Evolutionary conservation across 148 eudicot genomes (phyloP).

Genomic region (Rhododendron griersonianum): DNA sequence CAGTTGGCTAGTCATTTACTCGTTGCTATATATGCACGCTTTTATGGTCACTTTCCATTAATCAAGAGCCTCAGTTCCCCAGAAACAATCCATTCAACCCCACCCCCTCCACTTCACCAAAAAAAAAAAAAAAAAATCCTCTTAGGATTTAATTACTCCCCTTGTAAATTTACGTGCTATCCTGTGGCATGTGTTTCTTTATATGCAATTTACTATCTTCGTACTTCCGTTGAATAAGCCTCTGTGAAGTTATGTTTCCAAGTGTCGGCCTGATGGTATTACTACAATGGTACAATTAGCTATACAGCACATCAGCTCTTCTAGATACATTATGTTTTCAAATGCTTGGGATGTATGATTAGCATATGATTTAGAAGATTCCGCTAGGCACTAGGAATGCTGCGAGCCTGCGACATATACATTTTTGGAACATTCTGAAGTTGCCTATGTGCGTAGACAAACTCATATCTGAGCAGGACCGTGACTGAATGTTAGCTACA

Average conservation of each 20-base stretch:
- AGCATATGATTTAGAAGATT: neutral
- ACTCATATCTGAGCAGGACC: neutral
- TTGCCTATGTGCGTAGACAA: neutral
- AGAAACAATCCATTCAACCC: neutral
- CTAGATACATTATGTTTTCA: neutral
- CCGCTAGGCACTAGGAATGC: neutral
- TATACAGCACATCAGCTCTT: neutral
- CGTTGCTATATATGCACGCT: neutral
- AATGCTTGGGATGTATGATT: neutral
- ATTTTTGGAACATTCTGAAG: neutral
- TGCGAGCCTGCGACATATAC: no score
- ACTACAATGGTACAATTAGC: neutral
- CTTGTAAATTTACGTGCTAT: neutral
- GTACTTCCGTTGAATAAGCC: neutral
- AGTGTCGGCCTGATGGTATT: neutral
- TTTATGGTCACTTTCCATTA: slow-evolving; percentile 5
- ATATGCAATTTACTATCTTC: neutral
- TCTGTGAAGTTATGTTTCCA: slow-evolving; percentile 4
- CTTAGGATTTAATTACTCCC: neutral
- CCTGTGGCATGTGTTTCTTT: neutral
- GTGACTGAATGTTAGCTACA: neutral
- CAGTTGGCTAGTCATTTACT: neutral
- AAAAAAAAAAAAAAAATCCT: neutral
- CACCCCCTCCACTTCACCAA: neutral
- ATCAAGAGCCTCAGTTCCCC: neutral